These are phyloP conservation scores for Lentinula sp. DNA, from an alignment of 768 basidiomycete species.

Conservation along the genomic window DNA sequence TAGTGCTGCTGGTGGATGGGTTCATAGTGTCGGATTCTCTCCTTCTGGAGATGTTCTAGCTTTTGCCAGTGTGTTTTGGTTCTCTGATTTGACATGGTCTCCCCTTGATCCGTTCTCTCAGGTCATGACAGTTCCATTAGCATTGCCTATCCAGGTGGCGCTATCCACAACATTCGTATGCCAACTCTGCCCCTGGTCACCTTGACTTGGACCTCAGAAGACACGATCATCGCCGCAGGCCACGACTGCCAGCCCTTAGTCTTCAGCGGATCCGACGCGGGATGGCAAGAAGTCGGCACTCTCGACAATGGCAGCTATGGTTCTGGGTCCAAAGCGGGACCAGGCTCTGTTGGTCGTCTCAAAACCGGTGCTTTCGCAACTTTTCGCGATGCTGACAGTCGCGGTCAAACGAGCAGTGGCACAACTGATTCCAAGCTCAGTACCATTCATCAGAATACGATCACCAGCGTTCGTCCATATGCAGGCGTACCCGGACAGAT, in stretches of 20 bases:
- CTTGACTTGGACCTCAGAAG: slow-evolving; percentile 81
- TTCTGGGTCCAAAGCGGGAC: slow-evolving; percentile 33
- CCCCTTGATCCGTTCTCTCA: slow-evolving; percentile 19
- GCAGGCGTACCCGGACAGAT: slow-evolving; percentile 54
- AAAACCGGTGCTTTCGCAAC: slow-evolving; percentile 93
- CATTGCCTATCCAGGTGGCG: slow-evolving; percentile 84
- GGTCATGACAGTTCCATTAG: slow-evolving; percentile 94
- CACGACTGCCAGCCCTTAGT: slow-evolving; percentile 97
- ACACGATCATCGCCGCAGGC: slow-evolving; percentile 82
- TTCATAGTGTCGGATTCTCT: slow-evolving; percentile 92
- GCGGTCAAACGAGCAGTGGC: slow-evolving; percentile 41
- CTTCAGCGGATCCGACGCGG: slow-evolving; percentile 66
- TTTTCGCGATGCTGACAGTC: slow-evolving; percentile 87
- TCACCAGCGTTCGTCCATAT: slow-evolving; percentile 84
- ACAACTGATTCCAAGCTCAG: slow-evolving; percentile 64
- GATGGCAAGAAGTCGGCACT: slow-evolving; percentile 78
- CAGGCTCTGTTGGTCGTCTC: slow-evolving; percentile 60
- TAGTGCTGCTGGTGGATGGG: slow-evolving; percentile 93
- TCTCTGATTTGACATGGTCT: background rate
- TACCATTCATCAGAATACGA: slow-evolving; percentile 98
- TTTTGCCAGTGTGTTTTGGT: slow-evolving; percentile 70
- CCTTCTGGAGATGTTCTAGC: slow-evolving; percentile 93
- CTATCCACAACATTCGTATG: slow-evolving; percentile 69
- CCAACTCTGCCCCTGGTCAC: slow-evolving; percentile 79
- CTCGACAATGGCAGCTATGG: slow-evolving; percentile 83